Base-by-base conservation (phyloP, 805 yeast genomes). In the Pichia ethanolica region DNA sequence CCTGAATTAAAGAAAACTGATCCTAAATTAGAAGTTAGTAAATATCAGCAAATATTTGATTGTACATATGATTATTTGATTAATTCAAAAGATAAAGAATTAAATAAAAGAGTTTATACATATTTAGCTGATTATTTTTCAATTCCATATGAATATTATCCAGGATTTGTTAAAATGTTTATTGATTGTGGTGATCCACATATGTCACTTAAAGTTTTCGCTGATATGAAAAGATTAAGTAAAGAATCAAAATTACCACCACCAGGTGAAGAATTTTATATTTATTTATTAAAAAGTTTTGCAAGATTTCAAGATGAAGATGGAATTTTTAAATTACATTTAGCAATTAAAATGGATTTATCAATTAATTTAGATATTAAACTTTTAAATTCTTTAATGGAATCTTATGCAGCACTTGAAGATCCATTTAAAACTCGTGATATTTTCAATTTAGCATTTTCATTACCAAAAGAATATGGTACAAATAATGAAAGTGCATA, bases 271-370 rank as follows among this genome's bases (percentile, higher is more conserved):
- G 82, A 79, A 26, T 77, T 84, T 63, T 87, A 85, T 57, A 63
- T 73, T 48, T 76, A 76, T 54, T 62, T 86, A 27, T 81, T 86
- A 60, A 70, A 74, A 46, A 75, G 75, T 44, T 84, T 84, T 65
- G 86, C 89, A 1, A 71, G 72, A 44, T 67, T 69, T 46, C 65
- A 73, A 35, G 86, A 81, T 55, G 80, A 75, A 50, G 82, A 81
- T 7, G 93, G 91, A 0, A 79, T 85, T 14, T 70, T 70, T 44
- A 83, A 81, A 50, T 63, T 86, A 4, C 88, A 85, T 56, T 75
- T 79, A 48, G 73, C 75, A 43, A 66, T 83, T 60, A 81, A 84
- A 49, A 74, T 82, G 73, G 95, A 86, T 52, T 55, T 76, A 44
- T 65, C 71, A 10, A 65, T 84, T 39, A 76, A 72, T 50, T 73